A percentile compares a stretch with the other conserved stretches of the same genome.
These are phyloP conservation scores for Coprinopsis cinerea DNA, from an alignment of 768 basidiomycete genomes.

Conservation along the genomic window DNA sequence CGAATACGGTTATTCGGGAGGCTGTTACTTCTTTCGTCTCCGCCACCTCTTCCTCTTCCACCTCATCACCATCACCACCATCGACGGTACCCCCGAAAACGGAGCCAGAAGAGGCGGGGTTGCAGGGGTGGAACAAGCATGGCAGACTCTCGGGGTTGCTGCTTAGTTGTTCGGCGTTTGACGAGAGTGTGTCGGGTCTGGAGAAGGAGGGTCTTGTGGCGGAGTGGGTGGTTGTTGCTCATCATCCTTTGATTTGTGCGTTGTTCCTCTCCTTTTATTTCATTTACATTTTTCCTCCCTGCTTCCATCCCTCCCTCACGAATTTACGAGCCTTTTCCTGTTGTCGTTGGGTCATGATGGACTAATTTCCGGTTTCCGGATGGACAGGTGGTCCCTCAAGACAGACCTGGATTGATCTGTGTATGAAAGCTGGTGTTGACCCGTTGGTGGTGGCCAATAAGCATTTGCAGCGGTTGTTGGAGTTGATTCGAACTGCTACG, in stretches of 20 bases:
- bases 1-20: slow-evolving; percentile 53
- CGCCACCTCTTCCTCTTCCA: slow-evolving; percentile 25
- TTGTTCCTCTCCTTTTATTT: too few species aligned
- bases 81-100: too few species aligned
- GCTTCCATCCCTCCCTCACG: too few species aligned
- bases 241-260: slow-evolving; percentile 65
- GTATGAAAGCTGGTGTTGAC: slow-evolving; percentile 62
- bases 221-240: slow-evolving; percentile 59
- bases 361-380: slow-evolving; percentile 2
- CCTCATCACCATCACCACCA: too few species aligned
- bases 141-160: slow-evolving; percentile 48
- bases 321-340: too few species aligned
- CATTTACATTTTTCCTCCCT: too few species aligned
- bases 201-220: slow-evolving; percentile 43
- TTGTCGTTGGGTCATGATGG: slow-evolving; percentile 1
- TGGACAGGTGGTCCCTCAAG: slow-evolving; percentile 44
- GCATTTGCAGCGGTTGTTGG: slow-evolving; percentile 44
- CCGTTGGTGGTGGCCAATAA: slow-evolving; percentile 54
- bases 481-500: slow-evolving; percentile 43
- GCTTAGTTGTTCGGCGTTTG: slow-evolving; percentile 43
- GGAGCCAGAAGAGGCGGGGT: too few species aligned
- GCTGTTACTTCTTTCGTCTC: slow-evolving; percentile 44
- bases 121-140: slow-evolving; percentile 52
- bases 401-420: slow-evolving; percentile 78
- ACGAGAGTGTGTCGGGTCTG: slow-evolving; percentile 33